phyloP scores from a whole-genome alignment of 345 rosid species.

The Odontarrhena argentea region DNA sequence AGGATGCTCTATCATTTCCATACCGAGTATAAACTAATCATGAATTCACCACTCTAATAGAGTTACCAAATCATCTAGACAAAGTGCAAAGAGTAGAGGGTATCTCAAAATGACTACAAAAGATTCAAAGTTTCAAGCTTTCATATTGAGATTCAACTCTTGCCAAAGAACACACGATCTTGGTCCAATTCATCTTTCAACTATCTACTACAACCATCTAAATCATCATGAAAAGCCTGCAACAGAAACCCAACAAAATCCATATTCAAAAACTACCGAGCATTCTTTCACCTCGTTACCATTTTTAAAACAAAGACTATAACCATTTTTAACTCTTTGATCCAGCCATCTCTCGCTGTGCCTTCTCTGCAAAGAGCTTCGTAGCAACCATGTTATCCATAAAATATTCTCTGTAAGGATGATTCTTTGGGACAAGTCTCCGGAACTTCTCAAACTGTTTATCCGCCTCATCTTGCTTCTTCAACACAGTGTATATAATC shows the following conservation, averaged over 20 bases:
- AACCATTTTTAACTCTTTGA: slow-evolving; percentile 38
- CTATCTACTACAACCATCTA: slow-evolving; percentile 35
- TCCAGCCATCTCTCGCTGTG: slow-evolving; percentile 50
- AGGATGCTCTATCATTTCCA: neutral
- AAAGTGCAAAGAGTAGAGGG: neutral
- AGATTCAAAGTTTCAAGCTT: neutral
- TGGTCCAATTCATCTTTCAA: slow-evolving; percentile 8
- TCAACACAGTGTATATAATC: slow-evolving; percentile 70
- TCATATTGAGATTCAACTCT: slow-evolving; percentile 5
- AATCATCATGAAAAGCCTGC: slow-evolving; percentile 6
- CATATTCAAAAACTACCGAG: slow-evolving; percentile 13
- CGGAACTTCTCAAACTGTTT: slow-evolving; percentile 77
- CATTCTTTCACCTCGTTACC: slow-evolving; percentile 20
- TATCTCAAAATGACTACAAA: slow-evolving; percentile 4
- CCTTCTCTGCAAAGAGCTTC: slow-evolving; percentile 65
- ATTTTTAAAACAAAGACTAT: neutral
- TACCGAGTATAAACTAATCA: slow-evolving; percentile 1
- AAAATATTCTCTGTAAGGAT: slow-evolving; percentile 82
- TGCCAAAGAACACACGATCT: slow-evolving; percentile 10
- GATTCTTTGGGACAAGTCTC: slow-evolving; percentile 79
- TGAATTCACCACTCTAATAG: neutral
- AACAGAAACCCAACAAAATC: slow-evolving; percentile 12
- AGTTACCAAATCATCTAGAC: slow-evolving; percentile 6
- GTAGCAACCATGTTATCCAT: slow-evolving; percentile 73
- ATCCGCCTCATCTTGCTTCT: slow-evolving; percentile 83